Evolutionary conservation across 768 basidiomycete genomes (phyloP), one percentile per base, ranked within the genome.

Genomic region (Phlebiopsis flavidoalba): DNA sequence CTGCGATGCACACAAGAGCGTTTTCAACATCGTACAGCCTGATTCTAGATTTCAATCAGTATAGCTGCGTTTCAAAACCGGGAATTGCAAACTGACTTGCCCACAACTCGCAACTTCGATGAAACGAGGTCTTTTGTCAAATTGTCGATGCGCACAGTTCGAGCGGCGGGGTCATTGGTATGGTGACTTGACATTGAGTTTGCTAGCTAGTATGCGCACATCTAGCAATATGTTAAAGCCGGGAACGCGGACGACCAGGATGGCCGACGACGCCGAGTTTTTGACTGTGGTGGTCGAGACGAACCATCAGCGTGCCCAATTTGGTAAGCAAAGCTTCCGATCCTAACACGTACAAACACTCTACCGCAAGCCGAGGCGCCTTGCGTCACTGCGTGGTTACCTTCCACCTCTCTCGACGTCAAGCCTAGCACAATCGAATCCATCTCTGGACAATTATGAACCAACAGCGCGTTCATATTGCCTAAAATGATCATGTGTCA

Each of bases 1-100:
- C 83, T n/a, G 79, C 64, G 35, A 89, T 69, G 21, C 84, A 60
- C 14, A 81, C 71, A 14, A 81, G 69, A 3, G 78, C 79, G 43
- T 77, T 78, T 8, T 70, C 65, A 14, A 75, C 72, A 62, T 88
- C 84, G 67, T 86, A 86, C 33, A 79, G 75, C 37, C 86, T 75
- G 63, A 88, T 75, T 66, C 87, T 89, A 43, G n/a, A 4, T 31
- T 31, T 6, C 26, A 31, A 31, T 31, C 26, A 31, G 26, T 31
- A 31, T 6, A 31, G 6, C 6, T 2, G 26, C 6, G 26, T 31
- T 31, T 31, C 26, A 31, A 31, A 31, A 31, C 55, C 24, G 7
- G n/a, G 45, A 35, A 17, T 19, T 21, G 55, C 19, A 24, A 14
- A 37, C 57, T 33, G 5, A 58, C 57, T 46, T 43, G 19, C 57